Evolutionary conservation across 768 basidiomycete species (phyloP).

Genomic region (Kwoniella pini): DNA sequence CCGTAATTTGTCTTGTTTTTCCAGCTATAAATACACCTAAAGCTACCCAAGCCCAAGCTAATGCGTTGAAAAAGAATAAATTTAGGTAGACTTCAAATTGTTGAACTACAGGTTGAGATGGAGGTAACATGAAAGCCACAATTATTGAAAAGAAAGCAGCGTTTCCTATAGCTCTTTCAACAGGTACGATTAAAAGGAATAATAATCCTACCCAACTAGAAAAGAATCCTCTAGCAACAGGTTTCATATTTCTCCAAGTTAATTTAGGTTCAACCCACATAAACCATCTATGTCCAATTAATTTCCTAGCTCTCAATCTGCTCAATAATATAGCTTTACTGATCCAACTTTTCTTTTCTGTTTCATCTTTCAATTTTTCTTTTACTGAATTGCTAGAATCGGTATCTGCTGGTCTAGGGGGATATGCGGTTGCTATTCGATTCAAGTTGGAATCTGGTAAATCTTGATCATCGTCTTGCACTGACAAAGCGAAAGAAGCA

Average conservation of each 20-base stretch:
- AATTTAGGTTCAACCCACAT: slow-evolving; percentile 41
- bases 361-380: slow-evolving; percentile 1
- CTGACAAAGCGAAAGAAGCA: slow-evolving; percentile 14
- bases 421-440: not conserved
- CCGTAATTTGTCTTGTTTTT: slow-evolving; percentile 27
- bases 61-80: slow-evolving; percentile 44
- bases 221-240: slow-evolving; percentile 43
- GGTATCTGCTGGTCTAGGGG: not conserved
- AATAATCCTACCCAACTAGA: slow-evolving; percentile 50
- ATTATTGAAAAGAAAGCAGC: slow-evolving; percentile 48
- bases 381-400: not conserved
- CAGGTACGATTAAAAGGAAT: slow-evolving; percentile 38
- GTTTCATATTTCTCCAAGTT: slow-evolving; percentile 40
- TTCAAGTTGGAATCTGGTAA: not conserved
- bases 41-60: slow-evolving; percentile 51
- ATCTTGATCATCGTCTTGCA: not conserved
- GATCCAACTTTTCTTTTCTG: slow-evolving; percentile 2
- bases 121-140: slow-evolving; percentile 50
- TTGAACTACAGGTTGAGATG: slow-evolving; percentile 44
- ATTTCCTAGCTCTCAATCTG: slow-evolving; percentile 9
- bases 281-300: slow-evolving; percentile 36
- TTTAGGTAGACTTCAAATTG: slow-evolving; percentile 44
- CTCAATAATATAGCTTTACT: not conserved
- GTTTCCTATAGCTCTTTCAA: slow-evolving; percentile 39
- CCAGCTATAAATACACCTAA: slow-evolving; percentile 46